A percentile compares a stretch with the other conserved stretches of the same genome.
These are phyloP conservation scores for Pyricularia sp. DNA, from an alignment of 2,329 filamentous ascomycete species.

Conservation along the genomic window DNA sequence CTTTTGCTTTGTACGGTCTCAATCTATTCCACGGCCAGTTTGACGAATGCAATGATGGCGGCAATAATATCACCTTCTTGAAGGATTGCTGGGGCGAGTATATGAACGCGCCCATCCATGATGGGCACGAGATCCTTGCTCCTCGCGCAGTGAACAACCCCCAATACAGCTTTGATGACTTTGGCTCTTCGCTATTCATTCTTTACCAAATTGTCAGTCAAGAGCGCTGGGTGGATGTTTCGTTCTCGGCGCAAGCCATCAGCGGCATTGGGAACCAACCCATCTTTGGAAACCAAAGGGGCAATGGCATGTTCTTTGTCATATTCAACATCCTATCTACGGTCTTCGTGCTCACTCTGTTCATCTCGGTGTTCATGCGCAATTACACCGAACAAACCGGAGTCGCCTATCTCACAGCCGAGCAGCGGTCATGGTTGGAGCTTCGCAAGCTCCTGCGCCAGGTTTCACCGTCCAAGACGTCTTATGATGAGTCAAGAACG, in stretches of 20 bases:
- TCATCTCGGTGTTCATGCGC: constrained; percentile 99
- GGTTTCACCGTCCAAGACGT: constrained; percentile 89
- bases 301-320: constrained; percentile 90
- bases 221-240: constrained; percentile 95
- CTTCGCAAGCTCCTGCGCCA: constrained; percentile 84
- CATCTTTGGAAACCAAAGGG: constrained; percentile 56
- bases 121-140: constrained; percentile 69
- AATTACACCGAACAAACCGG: constrained; percentile 99
- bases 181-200: constrained; percentile 86
- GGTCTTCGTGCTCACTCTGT: constrained; percentile 92
- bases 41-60: constrained; percentile 67
- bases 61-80: constrained; percentile 49
- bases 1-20: constrained; percentile 91
- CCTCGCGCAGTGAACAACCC: constrained; percentile 74
- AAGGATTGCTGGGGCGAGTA: constrained; percentile 80
- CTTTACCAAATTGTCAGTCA: constrained; percentile 98
- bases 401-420: constrained; percentile 88
- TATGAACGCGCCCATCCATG: constrained; percentile 61
- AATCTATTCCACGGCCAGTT: constrained; percentile 86
- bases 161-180: constrained; percentile 89
- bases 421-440: constrained; percentile 95
- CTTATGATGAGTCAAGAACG: constrained; percentile 66
- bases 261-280: constrained; percentile 70
- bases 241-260: constrained; percentile 74
- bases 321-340: constrained; percentile 93